Base-by-base conservation (phyloP, 768 basidiomycete species). In the Tricholomella constricta region DNA sequence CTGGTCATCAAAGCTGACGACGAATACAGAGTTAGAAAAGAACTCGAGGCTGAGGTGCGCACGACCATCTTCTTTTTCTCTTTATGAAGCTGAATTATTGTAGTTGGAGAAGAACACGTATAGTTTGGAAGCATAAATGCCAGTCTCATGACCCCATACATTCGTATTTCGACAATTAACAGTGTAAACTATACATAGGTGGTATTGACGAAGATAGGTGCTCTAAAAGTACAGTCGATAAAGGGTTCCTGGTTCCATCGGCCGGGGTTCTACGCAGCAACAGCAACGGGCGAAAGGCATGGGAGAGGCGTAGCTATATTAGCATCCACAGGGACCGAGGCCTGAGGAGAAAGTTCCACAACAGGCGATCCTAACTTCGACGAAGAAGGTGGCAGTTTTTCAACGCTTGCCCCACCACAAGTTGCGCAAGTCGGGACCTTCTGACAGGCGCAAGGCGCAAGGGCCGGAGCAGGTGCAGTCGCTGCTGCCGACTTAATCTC, bases 21-120 rank as follows among this genome's bases (percentile, higher is more conserved):
- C 55, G 88, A 93, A 65, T 88, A 84, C 60, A 73, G 83, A 22
- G 86, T 94, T 5, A 72, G 84, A 55, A 79, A 73, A 59, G 85
- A 89, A 59, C 74, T 94, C 27, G 91, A 92, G 64, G 67, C 78
- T 11, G 89, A 94, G 83, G 91, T 89, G 55, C 32, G 79, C 69
- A 29, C 29, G 15, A 31, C 25, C 17, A 8, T 7, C 42, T 37
- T 50, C 37, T 23, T 11, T 48, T 19, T 54, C 6, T 25, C 45
- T 22, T 8, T 6, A 49, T 60, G 20, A 58, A 51, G 32, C 43
- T 10, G 4, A 34, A 38, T 4, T 35, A 9, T 11, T 52, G 2
- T 56, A 91, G 89, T 68, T 91, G 64, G 91, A 93, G 66, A 92
- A 91, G 75, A 93, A 93, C 60, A 91, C 89, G 0, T 93, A 90